phyloP scores from a whole-genome alignment of 495 filamentous ascomycete species.

The Hypoxylon fuscum region DNA sequence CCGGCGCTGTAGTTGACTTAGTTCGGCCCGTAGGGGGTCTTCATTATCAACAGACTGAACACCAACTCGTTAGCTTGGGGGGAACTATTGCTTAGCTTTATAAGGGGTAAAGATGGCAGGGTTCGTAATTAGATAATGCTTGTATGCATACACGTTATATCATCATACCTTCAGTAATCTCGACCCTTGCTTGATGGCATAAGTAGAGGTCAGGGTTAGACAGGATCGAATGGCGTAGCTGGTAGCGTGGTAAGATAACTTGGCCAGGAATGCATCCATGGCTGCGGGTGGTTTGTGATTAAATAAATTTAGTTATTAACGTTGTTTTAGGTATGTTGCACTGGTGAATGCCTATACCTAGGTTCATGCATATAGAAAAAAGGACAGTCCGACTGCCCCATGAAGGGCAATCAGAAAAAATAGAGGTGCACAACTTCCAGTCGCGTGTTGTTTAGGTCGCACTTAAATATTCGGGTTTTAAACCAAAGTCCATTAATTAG shows the following conservation, averaged over 20 bases:
- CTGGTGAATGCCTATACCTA: conserved; percentile 3
- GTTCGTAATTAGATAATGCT: no score
- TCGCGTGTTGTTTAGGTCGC: not conserved
- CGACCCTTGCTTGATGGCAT: conserved; percentile 83
- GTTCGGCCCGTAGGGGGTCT: conserved; percentile 38
- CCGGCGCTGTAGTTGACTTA: conserved; percentile 42
- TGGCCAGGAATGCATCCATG: conserved; percentile 83
- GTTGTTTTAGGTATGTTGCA: not conserved
- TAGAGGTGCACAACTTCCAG: conserved; percentile 20
- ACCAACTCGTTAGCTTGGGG: conserved; percentile 16
- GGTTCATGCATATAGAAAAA: conserved; percentile 14
- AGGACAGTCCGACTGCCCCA: conserved; percentile 12
- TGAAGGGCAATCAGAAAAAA: conserved; percentile 24
- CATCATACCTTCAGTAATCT: conserved; percentile 76
- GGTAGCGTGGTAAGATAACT: conserved; percentile 78
- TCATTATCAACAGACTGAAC: conserved; percentile 41
- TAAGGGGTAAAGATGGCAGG: not conserved
- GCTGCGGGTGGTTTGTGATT: conserved; percentile 21
- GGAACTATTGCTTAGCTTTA: not conserved
- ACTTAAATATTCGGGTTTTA: no score
- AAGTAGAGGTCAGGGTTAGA: conserved; percentile 84
- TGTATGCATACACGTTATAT: not conserved
- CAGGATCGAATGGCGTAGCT: conserved; percentile 94
- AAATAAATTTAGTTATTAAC: no score
- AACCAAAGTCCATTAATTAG: no score